Evolutionary conservation across 441 rosid species (phyloP), one percentile per base, ranked within the genome.

Genomic region (Euphorbia celastroides): DNA sequence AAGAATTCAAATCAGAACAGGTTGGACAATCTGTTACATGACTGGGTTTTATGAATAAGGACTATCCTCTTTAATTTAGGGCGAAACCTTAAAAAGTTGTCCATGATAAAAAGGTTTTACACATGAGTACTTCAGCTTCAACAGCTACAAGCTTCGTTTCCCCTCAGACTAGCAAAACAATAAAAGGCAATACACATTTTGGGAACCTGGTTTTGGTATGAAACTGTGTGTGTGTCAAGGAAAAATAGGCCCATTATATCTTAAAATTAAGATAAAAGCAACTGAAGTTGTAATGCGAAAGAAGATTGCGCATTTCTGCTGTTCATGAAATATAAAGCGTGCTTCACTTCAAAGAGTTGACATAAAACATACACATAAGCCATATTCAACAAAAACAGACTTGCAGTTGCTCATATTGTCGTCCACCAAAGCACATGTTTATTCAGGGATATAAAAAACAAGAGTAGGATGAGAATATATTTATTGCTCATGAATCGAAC

Each of bases 391-490:
- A 17, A 3, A 19, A 42, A 55, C 26, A 17, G 17, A 52, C 59
- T 59, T 31, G 48, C 16, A 26, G 32, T 14, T 51, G 20, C 32
- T 55, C 68, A 55, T 22, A 62, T 36, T 54, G 23, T 20, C 20
- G 5, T 38, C 25, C 27, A 41, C 27, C 48, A 34, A 6, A 13
- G 20, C 48, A n/a, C 0, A 13, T 64, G 56, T 46, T 52, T 64
- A 48, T 27, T 48, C 60, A 57, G 42, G 34, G 6, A 57, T 9
- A 56, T 19, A 25, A 25, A 27, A 19, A 28, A 44, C 26, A 26
- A 12, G 41, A 58, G 57, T 32, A 17, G 34, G 38, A 62, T 9
- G 64, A 69, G 58, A 22, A 2, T 48, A 61, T 17, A 70, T 64
- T 54, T 12, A 50, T 32, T 31, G 23, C 12, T 17, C 60, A 54